phyloP scores from a whole-genome alignment of 176 grass and related monocot species.

The Eleusine indica region DNA sequence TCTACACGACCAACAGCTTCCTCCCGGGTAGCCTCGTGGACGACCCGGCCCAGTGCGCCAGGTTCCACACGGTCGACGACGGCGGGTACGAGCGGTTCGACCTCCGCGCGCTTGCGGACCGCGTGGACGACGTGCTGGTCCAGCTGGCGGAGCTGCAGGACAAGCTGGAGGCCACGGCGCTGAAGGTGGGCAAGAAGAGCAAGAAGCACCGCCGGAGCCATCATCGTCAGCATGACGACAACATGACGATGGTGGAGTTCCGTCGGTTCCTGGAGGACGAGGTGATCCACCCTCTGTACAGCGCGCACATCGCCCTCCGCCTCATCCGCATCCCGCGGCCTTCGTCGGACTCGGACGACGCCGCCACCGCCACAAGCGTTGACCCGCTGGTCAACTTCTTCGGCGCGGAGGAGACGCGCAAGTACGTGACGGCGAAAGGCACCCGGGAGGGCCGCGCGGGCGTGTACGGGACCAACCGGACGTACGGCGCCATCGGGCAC shows the following conservation, averaged over 20 bases:
- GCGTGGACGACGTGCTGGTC: constrained; percentile 77
- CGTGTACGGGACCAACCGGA: constrained; percentile 51
- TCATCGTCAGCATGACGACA: constrained; percentile 12
- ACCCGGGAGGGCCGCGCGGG: constrained; percentile 29
- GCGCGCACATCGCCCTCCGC: constrained; percentile 67
- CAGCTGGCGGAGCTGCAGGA: constrained; percentile 79
- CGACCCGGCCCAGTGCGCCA: constrained; percentile 33
- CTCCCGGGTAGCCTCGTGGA: constrained; percentile 34
- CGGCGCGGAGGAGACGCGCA: neutral
- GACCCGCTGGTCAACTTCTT: neutral
- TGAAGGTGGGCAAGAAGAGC: constrained; percentile 53
- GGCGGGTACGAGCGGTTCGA: constrained; percentile 65
- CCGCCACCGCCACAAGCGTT: no score
- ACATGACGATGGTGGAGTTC: constrained; percentile 73
- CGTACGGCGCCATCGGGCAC: constrained; percentile 58
- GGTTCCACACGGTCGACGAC: constrained; percentile 40
- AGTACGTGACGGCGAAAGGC: neutral
- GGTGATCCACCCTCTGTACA: constrained; percentile 85
- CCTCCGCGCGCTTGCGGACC: constrained; percentile 72
- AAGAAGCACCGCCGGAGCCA: constrained; percentile 39
- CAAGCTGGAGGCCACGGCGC: constrained; percentile 74
- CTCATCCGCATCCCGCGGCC: constrained; percentile 72
- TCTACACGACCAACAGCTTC: constrained; percentile 48
- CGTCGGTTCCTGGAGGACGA: constrained; percentile 79
- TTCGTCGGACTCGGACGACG: constrained; percentile 2